A percentile compares a stretch with the other conserved stretches of the same genome.
Conservation (phyloP, 805 yeast species). For the Hagleromyces aurorensis region DNA sequence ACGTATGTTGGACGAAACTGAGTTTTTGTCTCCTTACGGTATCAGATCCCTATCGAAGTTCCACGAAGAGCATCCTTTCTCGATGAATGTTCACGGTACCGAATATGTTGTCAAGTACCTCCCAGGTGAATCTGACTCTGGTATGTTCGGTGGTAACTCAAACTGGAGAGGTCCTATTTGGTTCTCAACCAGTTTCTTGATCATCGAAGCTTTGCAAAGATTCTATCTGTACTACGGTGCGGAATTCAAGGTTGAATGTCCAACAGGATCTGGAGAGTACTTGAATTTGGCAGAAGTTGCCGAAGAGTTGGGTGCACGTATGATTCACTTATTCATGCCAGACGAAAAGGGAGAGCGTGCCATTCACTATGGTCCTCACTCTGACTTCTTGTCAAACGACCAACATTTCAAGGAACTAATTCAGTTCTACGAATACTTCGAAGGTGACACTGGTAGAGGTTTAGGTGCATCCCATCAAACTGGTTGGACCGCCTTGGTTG, state of each 20-base stretch:
- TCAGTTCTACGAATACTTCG: slow-evolving; percentile 81
- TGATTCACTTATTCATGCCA: slow-evolving; percentile 67
- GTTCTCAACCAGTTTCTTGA: slow-evolving; percentile 85
- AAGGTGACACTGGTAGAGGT: slow-evolving; percentile 92
- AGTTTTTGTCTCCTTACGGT: slow-evolving; percentile 78
- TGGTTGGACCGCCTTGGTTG: slow-evolving; percentile 94
- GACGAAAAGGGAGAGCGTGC: slow-evolving; percentile 65
- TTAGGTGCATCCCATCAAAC: slow-evolving; percentile 90
- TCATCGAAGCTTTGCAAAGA: slow-evolving; percentile 81
- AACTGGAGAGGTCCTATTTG: slow-evolving; percentile 98
- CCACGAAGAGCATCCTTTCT: slow-evolving; percentile 78
- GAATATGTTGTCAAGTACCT: slow-evolving; percentile 63
- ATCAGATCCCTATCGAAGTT: slow-evolving; percentile 80
- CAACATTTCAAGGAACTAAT: slow-evolving; percentile 66
- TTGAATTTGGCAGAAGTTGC: slow-evolving; percentile 84
- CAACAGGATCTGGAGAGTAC: slow-evolving; percentile 70
- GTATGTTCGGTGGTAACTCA: slow-evolving; percentile 93
- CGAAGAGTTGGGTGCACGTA: slow-evolving; percentile 78
- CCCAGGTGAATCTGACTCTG: slow-evolving; percentile 86
- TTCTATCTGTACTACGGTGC: slow-evolving; percentile 86
- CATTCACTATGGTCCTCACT: slow-evolving; percentile 60
- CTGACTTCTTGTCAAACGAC: slow-evolving; percentile 54
- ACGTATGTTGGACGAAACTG: slow-evolving; percentile 78
- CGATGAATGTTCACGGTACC: slow-evolving; percentile 74
- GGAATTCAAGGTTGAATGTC: slow-evolving; percentile 77